A percentile compares a stretch with the other conserved stretches of the same genome.
Evolutionary conservation across 371 early-diverging fungal genomes (phyloP).

Genomic region (Phascolomyces articulosus): DNA sequence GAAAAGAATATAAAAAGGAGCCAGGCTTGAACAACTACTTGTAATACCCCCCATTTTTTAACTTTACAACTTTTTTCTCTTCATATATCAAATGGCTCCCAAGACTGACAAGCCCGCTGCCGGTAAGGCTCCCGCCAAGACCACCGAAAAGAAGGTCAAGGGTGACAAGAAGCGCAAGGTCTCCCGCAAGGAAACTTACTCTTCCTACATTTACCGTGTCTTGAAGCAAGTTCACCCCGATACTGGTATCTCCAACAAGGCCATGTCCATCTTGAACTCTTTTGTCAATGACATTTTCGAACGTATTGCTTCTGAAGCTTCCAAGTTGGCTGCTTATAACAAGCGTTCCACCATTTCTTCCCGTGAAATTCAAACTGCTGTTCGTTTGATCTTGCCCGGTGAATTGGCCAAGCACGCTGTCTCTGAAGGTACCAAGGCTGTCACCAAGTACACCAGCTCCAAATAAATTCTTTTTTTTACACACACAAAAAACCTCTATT

Average conservation of each 20-base stretch:
- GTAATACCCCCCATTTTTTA: slow-evolving; percentile 14
- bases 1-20: slow-evolving; percentile 12
- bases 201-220: slow-evolving; percentile 93
- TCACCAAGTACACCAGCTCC: slow-evolving; percentile 93
- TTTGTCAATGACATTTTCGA: slow-evolving; percentile 98
- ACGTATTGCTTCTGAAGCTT: slow-evolving; percentile 85
- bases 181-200: slow-evolving; percentile 84
- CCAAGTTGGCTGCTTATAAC: slow-evolving; percentile 92
- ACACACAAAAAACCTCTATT: background rate
- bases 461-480: slow-evolving; percentile 44
- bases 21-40: background rate
- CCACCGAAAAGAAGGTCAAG: slow-evolving; percentile 53
- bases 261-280: slow-evolving; percentile 98
- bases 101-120: slow-evolving; percentile 62
- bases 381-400: slow-evolving; percentile 93
- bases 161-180: slow-evolving; percentile 69
- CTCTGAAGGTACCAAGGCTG: slow-evolving; percentile 97
- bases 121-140: slow-evolving; percentile 76
- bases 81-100: slow-evolving; percentile 41
- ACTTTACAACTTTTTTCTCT: slow-evolving; percentile 4
- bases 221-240: slow-evolving; percentile 94
- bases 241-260: slow-evolving; percentile 97
- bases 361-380: slow-evolving; percentile 95
- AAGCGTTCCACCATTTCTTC: slow-evolving; percentile 94
- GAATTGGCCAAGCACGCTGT: slow-evolving; percentile 98